phyloP scores from a whole-genome alignment of 805 yeast genomes.

The Helenozyma rhizophorensis region DNA sequence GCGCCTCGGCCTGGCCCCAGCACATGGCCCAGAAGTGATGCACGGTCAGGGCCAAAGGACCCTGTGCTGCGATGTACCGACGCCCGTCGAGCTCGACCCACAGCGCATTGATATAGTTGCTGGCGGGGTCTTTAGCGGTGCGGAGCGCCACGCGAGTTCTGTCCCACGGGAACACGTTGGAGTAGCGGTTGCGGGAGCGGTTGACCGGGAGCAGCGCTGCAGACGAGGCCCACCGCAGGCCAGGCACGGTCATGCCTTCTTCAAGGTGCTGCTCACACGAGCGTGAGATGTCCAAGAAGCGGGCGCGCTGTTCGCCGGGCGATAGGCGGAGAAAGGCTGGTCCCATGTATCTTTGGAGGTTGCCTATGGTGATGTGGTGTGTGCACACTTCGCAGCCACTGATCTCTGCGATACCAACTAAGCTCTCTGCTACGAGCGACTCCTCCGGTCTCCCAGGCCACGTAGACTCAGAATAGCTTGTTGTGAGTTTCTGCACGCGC shows the following conservation, averaged over 20 bases:
- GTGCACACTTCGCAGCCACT: too few species aligned
- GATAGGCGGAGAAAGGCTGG: constrained; percentile 7
- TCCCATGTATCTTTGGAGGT: too few species aligned
- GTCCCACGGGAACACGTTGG: constrained; percentile 65
- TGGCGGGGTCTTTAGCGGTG: constrained; percentile 4
- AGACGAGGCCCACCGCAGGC: constrained; percentile 8
- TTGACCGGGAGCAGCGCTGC: constrained; percentile 8
- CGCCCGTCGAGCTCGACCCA: constrained; percentile 17
- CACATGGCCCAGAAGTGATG: constrained; percentile 76
- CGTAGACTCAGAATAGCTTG: too few species aligned
- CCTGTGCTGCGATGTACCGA: constrained; percentile 82
- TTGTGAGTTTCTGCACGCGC: too few species aligned
- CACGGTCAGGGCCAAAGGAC: constrained; percentile 71
- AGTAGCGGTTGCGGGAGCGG: constrained; percentile 45
- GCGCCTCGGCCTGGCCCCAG: constrained; percentile 26
- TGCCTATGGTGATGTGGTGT: too few species aligned
- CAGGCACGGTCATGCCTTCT: constrained; percentile 6
- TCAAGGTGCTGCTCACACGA: constrained; percentile 8
- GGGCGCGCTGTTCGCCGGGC: constrained; percentile 5
- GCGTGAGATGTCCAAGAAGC: constrained; percentile 5
- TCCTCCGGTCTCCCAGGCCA: too few species aligned
- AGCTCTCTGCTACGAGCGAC: too few species aligned
- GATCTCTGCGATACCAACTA: too few species aligned
- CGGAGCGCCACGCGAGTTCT: constrained; percentile 47
- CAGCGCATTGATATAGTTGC: constrained; percentile 41